Evolutionary conservation across 192 early-diverging fungal genomes (phyloP).

Genomic region (Gonapodya prolifera): DNA sequence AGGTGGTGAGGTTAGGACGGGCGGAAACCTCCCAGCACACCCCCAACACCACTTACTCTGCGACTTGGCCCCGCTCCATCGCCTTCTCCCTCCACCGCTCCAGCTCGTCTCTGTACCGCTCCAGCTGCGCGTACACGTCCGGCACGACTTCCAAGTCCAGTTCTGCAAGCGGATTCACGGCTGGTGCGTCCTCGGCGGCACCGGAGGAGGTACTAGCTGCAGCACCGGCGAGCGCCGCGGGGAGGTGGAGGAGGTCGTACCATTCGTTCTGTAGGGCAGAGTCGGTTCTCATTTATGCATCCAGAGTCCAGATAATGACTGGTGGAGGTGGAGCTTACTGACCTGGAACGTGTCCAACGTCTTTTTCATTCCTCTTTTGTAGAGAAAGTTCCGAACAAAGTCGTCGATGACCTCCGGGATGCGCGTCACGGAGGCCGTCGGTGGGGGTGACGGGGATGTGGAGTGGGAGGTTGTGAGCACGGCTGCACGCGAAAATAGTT

Average conservation of each 20-base stretch:
- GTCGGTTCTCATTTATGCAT: background rate
- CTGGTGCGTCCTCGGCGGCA: constrained; percentile 26
- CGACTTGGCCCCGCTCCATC: constrained; percentile 41
- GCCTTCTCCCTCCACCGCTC: constrained; percentile 32
- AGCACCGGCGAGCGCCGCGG: no score
- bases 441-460: no score
- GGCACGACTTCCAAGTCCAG: no score
- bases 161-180: no score
- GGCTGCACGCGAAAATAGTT: no score
- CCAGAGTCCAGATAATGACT: background rate
- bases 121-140: constrained; percentile 39
- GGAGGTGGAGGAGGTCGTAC: constrained; percentile 43
- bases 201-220: constrained; percentile 27
- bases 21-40: background rate
- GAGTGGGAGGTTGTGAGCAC: no score
- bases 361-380: constrained; percentile 30
- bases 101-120: constrained; percentile 33
- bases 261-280: constrained; percentile 33
- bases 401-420: constrained; percentile 49
- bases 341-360: constrained; percentile 46
- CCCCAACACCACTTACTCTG: constrained; percentile 18
- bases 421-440: no score
- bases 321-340: background rate
- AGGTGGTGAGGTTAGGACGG: constrained; percentile 1
- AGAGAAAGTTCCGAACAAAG: constrained; percentile 40